Evolutionary conservation across 768 basidiomycete genomes (phyloP), one percentile per base, ranked within the genome.

Genomic region (Pleurotus tuoliensis): DNA sequence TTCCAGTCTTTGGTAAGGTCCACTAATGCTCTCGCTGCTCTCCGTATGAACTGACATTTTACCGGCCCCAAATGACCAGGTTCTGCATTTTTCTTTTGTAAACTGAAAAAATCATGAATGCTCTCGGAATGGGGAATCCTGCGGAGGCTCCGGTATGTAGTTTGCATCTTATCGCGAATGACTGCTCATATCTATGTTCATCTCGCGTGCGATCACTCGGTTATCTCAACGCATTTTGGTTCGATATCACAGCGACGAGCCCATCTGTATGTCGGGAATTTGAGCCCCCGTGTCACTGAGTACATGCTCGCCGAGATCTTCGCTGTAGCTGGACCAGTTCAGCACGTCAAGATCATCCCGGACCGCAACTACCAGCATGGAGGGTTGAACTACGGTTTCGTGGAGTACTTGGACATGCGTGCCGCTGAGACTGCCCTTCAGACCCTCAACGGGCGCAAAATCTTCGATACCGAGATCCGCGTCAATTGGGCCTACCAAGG

Each of bases 401-500:
- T 98, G 72, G 97, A 99, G 75, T 99, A 98, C 76, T 88, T 92
- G 72, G 94, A 98, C 71, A 95, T 98, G 92, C 89, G 93, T 61
- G 92, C 94, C 38, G 97, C 97, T 38, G 97, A 99, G 76, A 98
- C 97, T 49, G 97, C 97, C n/a, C 80, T 99, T 37, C 90, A 94
- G 74, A 98, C 97, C 44, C 84, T 99, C 66, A 98, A 98, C 71
- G 97, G 97, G 46, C 91, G 97, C 69, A 97, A 98, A 80, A 98
- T 99, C 66, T 99, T 98, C 66, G 97, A 99, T 75, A 97, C 97
- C 39, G 97, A 99, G 76, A 95, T 99, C 65, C 87, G 94, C 63
- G 95, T 98, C 77, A 99, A 99, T 72, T 99, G 97, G 97, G 97
- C 97, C 37, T 98, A 98, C 73, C 96, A 98, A 73, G 95, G 94